Percentiles rank a stretch among this genome's conserved stretches.
Conservation (phyloP, 805 yeast genomes). For the Naumovozyma baii region DNA sequence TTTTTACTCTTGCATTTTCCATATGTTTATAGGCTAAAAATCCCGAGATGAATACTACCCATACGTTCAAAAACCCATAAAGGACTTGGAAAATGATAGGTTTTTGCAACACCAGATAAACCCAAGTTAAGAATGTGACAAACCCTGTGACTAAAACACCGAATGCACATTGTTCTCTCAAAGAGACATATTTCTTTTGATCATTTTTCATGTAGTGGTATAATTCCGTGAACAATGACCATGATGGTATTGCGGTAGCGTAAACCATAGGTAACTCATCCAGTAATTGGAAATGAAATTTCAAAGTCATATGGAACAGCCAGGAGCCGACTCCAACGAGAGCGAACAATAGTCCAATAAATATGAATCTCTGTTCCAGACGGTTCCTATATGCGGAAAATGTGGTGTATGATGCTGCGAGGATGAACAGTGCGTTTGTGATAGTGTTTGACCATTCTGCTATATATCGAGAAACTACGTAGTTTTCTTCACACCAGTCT, state of each 20-base stretch:
- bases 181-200: slow-evolving; percentile 2
- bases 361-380: slow-evolving; percentile 60
- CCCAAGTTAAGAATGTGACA: slow-evolving; percentile 53
- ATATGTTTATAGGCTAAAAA: slow-evolving; percentile 44
- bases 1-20: slow-evolving; percentile 33
- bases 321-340: slow-evolving; percentile 90
- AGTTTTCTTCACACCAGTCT: slow-evolving; percentile 98
- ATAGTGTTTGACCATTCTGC: slow-evolving; percentile 87
- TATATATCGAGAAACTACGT: slow-evolving; percentile 71
- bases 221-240: slow-evolving; percentile 65
- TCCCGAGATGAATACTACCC: slow-evolving; percentile 55
- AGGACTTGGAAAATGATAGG: slow-evolving; percentile 86
- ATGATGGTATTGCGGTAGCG: slow-evolving; percentile 91
- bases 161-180: slow-evolving; percentile 26
- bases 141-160: slow-evolving; percentile 42
- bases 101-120: slow-evolving; percentile 64
- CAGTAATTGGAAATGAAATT: slow-evolving; percentile 78
- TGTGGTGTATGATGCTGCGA: slow-evolving; percentile 55
- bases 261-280: slow-evolving; percentile 98
- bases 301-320: slow-evolving; percentile 92
- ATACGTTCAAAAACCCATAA: slow-evolving; percentile 69
- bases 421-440: slow-evolving; percentile 55
- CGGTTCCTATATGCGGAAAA: slow-evolving; percentile 48
- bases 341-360: slow-evolving; percentile 70
- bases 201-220: slow-evolving; percentile 1